Conservation (phyloP, 2,329 filamentous ascomycete species). For the Pestalotiopsis sp. region DNA sequence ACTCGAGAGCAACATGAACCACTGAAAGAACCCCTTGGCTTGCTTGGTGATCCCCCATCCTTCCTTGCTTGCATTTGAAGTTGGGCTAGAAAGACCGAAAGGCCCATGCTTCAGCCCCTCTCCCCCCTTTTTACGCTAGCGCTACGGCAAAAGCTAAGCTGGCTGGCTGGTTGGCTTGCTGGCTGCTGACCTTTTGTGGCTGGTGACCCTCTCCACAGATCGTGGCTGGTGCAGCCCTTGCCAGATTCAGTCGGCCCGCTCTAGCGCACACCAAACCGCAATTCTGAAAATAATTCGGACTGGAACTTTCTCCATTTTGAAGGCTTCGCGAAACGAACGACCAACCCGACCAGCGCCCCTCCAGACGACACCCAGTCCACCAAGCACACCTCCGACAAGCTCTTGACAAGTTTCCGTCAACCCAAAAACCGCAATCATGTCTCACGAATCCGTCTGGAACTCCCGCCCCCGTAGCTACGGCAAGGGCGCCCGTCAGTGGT, state of each 20-base stretch:
- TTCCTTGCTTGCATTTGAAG: too few relatives aligned
- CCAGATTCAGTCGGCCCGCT: background rate
- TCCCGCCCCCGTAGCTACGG: slow-evolving; percentile 95
- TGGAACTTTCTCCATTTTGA: slow-evolving; percentile 5
- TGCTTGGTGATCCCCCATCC: too few relatives aligned
- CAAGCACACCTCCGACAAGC: slow-evolving; percentile 20
- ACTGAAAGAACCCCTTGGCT: too few relatives aligned
- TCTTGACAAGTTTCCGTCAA: slow-evolving; percentile 30
- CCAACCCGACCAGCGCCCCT: slow-evolving; percentile 15
- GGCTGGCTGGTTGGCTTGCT: background rate
- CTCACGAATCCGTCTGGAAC: slow-evolving; percentile 97
- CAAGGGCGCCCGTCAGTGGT: slow-evolving; percentile 94
- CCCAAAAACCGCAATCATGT: slow-evolving; percentile 51
- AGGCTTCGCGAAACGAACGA: background rate
- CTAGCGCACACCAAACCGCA: slow-evolving; percentile 4
- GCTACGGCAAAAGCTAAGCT: too few relatives aligned
- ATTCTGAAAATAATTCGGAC: slow-evolving; percentile 11
- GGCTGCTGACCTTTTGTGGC: background rate
- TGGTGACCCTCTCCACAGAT: background rate
- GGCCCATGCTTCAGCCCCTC: too few relatives aligned
- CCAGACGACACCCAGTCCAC: slow-evolving; percentile 16
- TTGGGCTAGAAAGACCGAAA: too few relatives aligned
- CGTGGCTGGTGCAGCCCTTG: background rate
- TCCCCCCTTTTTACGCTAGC: too few relatives aligned
- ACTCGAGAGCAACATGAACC: too few relatives aligned